Base-by-base conservation (phyloP, 1,139 yeast genomes). In the Maudiozyma humilis region DNA sequence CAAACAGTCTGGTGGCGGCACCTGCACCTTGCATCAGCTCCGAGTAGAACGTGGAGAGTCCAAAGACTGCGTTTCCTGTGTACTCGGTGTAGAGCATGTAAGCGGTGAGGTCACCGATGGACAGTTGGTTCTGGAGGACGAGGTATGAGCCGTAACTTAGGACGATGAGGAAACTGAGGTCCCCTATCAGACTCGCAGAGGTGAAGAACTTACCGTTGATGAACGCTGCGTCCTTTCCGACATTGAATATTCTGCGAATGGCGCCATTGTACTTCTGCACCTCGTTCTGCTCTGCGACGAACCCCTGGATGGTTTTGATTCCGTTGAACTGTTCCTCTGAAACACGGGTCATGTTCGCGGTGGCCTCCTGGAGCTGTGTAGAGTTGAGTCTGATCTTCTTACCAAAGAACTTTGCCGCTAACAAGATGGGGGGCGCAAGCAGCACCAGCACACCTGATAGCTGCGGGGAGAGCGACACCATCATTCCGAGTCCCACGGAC, bases 21-120 rank as follows among this genome's bases (percentile, higher is more conserved):
- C 98, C 98, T 6, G 89, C 82, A 40, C 96, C 97, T 67, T 89
- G 91, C 95, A 91, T 89, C 47, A 89, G 68, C 60, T 91, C 97
- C 1, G 95, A 82, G 59, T 88, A 89, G 61, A 89, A 89, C 48
- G 83, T 82, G 0, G 96, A 91, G 36, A 91, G 65, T 1, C 96
- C 96, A 62, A 84, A 85, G 31, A 89, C 85, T 0, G 96, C 85
- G 43, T 82, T 73, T 3, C 96, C 96, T 1, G 96, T 86, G 60
- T 86, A 89, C 35, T 88, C 89, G 0, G 96, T 91, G 64, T 89
- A 89, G 75, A 91, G 78, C 81, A 89, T 82, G 63, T 86, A 89
- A 31, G 95, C 87, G 13, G 96, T 85, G 44, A 89, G 71, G 61
- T 86, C 96, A 52, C 98, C 97, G 44, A 88, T 75, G 0, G 95